These are phyloP conservation scores for Auricularia sp. DNA, from an alignment of 768 basidiomycete genomes.

Conservation along the genomic window DNA sequence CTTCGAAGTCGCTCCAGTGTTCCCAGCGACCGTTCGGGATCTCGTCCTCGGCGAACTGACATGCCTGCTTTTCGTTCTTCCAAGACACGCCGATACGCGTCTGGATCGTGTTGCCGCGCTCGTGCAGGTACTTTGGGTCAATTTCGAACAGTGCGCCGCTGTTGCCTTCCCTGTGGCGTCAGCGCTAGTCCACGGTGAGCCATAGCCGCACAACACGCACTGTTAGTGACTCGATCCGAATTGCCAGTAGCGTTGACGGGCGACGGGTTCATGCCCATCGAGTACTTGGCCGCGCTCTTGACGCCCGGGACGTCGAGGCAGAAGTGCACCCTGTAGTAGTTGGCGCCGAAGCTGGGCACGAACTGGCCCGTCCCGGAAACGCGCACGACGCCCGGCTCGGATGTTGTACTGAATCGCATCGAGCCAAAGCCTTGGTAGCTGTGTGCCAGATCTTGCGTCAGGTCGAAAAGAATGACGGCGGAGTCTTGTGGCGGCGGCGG, in stretches of 20 bases:
- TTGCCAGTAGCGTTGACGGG: not conserved
- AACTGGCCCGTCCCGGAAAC: conserved; percentile 9
- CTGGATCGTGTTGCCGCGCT: not conserved
- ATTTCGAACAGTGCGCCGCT: not conserved
- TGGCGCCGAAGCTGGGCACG: conserved; percentile 9
- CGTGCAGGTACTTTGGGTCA: not conserved
- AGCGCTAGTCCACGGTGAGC: too few relatives aligned
- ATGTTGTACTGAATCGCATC: not conserved
- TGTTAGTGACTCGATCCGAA: too few relatives aligned
- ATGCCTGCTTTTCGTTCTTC: conserved; percentile 9
- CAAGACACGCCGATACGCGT: conserved; percentile 13
- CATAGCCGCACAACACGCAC: too few relatives aligned
- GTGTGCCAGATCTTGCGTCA: conserved; percentile 9
- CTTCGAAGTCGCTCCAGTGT: not conserved
- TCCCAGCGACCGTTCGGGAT: conserved; percentile 7
- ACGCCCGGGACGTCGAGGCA: conserved; percentile 9
- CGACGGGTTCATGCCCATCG: not conserved
- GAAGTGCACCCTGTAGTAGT: conserved; percentile 11
- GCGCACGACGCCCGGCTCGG: conserved; percentile 5
- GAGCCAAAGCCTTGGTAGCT: conserved; percentile 9
- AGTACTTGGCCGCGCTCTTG: not conserved
- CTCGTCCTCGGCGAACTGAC: conserved; percentile 11
- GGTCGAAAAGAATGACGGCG: conserved; percentile 8
- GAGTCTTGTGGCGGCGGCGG: not conserved
- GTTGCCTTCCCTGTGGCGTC: not conserved